These are phyloP conservation scores for Lecanicillium sp. DNA, from an alignment of 2,329 filamentous ascomycete species.

Conservation along the genomic window DNA sequence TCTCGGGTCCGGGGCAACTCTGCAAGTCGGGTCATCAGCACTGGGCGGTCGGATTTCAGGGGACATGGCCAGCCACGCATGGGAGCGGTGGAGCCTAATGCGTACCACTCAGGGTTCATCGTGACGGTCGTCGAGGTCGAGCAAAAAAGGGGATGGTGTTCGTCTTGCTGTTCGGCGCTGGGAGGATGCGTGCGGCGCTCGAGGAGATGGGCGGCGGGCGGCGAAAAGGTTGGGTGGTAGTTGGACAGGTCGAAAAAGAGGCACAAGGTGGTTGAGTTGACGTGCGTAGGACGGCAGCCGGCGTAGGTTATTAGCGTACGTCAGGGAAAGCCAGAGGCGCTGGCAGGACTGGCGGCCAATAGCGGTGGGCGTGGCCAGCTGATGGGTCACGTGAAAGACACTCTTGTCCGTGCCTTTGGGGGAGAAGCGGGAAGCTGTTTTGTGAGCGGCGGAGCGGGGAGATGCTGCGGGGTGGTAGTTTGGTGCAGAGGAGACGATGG, in stretches of 20 bases:
- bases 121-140: constrained; percentile 34
- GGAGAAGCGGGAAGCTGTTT: neutral
- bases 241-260: neutral
- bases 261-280: neutral
- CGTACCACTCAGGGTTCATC: constrained; percentile 93
- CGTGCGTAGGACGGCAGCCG: neutral
- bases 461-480: neutral
- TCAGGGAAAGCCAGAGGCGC: constrained; percentile 30
- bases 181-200: constrained; percentile 3
- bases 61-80: constrained; percentile 8
- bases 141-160: constrained; percentile 3
- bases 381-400: neutral
- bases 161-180: neutral
- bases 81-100: constrained; percentile 28
- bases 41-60: constrained; percentile 20
- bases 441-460: neutral
- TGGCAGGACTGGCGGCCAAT: neutral
- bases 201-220: constrained; percentile 4
- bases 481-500: neutral
- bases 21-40: constrained; percentile 13
- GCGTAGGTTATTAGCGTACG: constrained; percentile 13
- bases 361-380: neutral
- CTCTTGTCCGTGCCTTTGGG: neutral
- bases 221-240: neutral
- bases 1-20: too few species aligned